Evolutionary conservation across 148 eudicot species (phyloP).

Genomic region (Suaeda aralocaspica): DNA sequence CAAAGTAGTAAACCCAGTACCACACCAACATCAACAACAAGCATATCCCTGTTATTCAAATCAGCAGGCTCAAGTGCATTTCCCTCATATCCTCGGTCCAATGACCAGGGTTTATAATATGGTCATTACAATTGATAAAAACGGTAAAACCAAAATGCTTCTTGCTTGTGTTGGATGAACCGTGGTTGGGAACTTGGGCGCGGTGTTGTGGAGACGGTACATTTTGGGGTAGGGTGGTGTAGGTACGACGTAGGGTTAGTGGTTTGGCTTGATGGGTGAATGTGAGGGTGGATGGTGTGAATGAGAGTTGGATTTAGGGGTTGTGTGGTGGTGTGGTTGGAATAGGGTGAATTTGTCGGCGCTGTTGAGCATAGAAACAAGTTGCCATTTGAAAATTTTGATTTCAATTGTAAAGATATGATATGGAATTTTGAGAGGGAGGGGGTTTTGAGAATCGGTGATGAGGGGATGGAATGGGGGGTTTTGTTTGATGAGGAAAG

Average conservation of each 20-base stretch:
- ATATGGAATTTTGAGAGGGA: no score
- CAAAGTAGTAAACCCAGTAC: constrained; percentile 81
- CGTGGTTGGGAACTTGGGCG: constrained; percentile 88
- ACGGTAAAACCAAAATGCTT: constrained; percentile 92
- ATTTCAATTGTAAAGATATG: no score
- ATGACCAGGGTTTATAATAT: constrained; percentile 69
- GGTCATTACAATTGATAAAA: constrained; percentile 77
- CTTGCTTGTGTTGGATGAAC: constrained; percentile 87
- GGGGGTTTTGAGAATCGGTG: background rate
- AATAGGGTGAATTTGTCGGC: constrained; percentile 42
- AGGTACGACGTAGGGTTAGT: no score
- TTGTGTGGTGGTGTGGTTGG: no score
- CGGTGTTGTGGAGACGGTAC: constrained; percentile 58
- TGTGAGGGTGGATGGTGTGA: no score
- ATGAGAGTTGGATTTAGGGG: no score
- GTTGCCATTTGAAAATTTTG: no score
- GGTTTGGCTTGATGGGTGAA: no score
- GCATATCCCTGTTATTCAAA: constrained; percentile 45
- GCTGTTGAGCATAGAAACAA: constrained; percentile 60
- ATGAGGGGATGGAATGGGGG: background rate
- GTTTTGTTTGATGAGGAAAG: background rate
- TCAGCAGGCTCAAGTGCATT: constrained; percentile 90
- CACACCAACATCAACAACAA: constrained; percentile 88
- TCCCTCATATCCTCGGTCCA: constrained; percentile 93
- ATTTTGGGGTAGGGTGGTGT: constrained; percentile 49